Evolutionary conservation across 1,284 basidiomycete species (phyloP).

Genomic region (Chondrostereum purpureum): DNA sequence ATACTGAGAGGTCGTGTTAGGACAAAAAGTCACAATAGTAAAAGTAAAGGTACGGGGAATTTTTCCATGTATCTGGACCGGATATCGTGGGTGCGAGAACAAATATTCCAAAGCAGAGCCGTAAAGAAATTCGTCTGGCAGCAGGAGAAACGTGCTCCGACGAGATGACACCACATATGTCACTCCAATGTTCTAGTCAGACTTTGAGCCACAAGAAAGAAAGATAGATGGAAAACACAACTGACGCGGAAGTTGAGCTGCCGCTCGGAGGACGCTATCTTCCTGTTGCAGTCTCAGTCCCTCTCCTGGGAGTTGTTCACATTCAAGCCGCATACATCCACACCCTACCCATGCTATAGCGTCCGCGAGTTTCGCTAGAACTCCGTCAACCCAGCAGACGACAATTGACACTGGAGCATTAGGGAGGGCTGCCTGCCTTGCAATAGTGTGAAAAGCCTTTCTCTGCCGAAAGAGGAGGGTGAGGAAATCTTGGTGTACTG

Average conservation of each 20-base stretch:
- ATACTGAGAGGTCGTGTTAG: too few relatives aligned
- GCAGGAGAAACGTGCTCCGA: constrained; percentile 49
- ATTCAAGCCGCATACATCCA: constrained; percentile 18
- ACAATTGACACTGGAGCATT: constrained; percentile 23
- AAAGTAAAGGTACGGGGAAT: not conserved
- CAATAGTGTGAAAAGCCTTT: constrained; percentile 37
- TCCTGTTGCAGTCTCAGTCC: constrained; percentile 35
- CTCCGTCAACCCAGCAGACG: constrained; percentile 57
- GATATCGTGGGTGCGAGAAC: constrained; percentile 42
- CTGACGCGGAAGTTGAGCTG: constrained; percentile 60
- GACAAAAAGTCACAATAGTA: too few relatives aligned
- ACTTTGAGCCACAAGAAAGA: not conserved
- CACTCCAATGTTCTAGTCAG: constrained; percentile 43
- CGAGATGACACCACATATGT: constrained; percentile 35
- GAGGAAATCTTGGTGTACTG: constrained; percentile 28
- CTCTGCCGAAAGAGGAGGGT: constrained; percentile 44
- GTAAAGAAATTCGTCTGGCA: constrained; percentile 47
- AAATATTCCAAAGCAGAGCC: constrained; percentile 46
- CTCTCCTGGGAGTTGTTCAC: constrained; percentile 17
- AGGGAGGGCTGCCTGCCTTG: constrained; percentile 22
- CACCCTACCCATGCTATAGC: constrained; percentile 30
- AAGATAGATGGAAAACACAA: constrained; percentile 4
- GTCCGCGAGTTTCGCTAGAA: constrained; percentile 49
- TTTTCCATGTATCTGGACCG: constrained; percentile 15
- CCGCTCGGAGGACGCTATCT: constrained; percentile 47